phyloP scores from a whole-genome alignment of 2,329 filamentous ascomycete species.

The Cyphellophora attinorum region DNA sequence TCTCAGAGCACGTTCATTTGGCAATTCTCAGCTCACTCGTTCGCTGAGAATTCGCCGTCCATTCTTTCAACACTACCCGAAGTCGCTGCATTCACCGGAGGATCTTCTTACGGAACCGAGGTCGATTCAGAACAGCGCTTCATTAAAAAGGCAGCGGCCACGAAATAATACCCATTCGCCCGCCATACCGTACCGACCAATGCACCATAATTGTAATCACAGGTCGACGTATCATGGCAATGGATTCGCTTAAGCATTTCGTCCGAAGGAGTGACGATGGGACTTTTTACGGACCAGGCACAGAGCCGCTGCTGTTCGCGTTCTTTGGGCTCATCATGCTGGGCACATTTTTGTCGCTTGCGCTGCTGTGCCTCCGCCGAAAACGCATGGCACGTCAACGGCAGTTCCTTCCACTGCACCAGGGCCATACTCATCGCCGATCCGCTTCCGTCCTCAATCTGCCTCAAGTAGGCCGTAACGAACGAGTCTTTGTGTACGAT shows the following conservation, averaged over 20 bases:
- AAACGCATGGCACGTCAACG: constrained; percentile 44
- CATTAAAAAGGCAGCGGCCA: too few relatives aligned
- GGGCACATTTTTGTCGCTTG: constrained; percentile 56
- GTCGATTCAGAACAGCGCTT: too few relatives aligned
- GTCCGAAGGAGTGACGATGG: constrained; percentile 24
- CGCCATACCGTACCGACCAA: too few relatives aligned
- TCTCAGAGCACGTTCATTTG: too few relatives aligned
- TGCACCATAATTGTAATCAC: neutral
- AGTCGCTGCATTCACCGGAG: too few relatives aligned
- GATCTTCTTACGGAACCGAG: too few relatives aligned
- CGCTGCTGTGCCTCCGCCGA: constrained; percentile 64
- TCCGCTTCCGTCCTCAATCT: constrained; percentile 48
- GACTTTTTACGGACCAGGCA: constrained; percentile 46
- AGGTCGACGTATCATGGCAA: constrained; percentile 4
- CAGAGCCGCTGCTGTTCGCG: constrained; percentile 68
- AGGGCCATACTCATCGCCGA: constrained; percentile 45
- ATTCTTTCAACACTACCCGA: constrained; percentile 29
- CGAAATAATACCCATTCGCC: too few relatives aligned
- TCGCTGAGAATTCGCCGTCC: constrained; percentile 43
- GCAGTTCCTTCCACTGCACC: constrained; percentile 59
- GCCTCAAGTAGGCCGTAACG: constrained; percentile 46
- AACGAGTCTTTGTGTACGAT: constrained; percentile 65
- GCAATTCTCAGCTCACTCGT: constrained; percentile 53
- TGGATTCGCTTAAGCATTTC: constrained; percentile 9
- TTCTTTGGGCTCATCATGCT: constrained; percentile 71